Evolutionary conservation across 129 eudicot genomes (phyloP).

Genomic region (sunflower (Helianthus annuus)): HanXRQr2.0-SUNRISE NC_035437.2:149740654-149741153

Average conservation of each 20-base stretch:
- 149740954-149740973: conserved; percentile 72
- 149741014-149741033: conserved; percentile 71
- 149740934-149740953: conserved; percentile 55
- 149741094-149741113: conserved; percentile 47
- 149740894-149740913: conserved; percentile 57
- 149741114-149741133: conserved; percentile 46
- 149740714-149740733: conserved; percentile 39
- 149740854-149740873: conserved; percentile 66
- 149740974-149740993: conserved; percentile 62
- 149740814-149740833: conserved; percentile 47
- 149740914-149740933: conserved; percentile 55
- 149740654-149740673: conserved; percentile 36
- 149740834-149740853: conserved; percentile 43
- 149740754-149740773: conserved; percentile 25
- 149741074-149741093: conserved; percentile 45
- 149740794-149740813: conserved; percentile 70
- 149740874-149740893: conserved; percentile 58
- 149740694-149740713: conserved; percentile 48
- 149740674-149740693: conserved; percentile 40
- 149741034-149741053: conserved; percentile 52
- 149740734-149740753: conserved; percentile 46
- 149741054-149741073: conserved; percentile 50
- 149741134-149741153: conserved; percentile 38
- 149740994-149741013: conserved; percentile 54
- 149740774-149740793: conserved; percentile 57